A percentile compares a stretch with the other conserved stretches of the same genome.
Evolutionary conservation across 2,329 filamentous ascomycete species (phyloP).

Genomic region (Allantophomopsis lycopodina): DNA sequence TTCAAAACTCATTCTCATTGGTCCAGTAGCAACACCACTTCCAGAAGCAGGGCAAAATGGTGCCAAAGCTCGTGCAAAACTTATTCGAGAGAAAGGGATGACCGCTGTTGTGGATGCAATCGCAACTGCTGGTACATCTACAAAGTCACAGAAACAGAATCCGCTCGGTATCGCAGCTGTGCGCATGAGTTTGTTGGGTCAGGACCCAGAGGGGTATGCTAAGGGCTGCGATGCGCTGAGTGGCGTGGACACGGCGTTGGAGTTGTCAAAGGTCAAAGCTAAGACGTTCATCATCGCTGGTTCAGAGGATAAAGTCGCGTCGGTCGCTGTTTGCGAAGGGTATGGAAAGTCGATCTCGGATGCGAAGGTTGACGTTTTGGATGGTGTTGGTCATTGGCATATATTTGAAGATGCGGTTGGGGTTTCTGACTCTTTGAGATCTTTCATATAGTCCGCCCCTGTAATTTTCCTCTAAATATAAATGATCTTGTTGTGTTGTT

Average conservation of each 20-base stretch:
- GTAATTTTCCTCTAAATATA: too few relatives aligned
- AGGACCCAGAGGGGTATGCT: slow-evolving; percentile 38
- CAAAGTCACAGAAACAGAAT: slow-evolving; percentile 21
- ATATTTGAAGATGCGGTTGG: slow-evolving; percentile 29
- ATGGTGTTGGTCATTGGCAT: slow-evolving; percentile 34
- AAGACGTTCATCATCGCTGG: slow-evolving; percentile 29
- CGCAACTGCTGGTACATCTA: slow-evolving; percentile 21
- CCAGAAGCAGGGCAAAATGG: slow-evolving; percentile 19
- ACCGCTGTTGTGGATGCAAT: slow-evolving; percentile 24
- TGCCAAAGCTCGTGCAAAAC: slow-evolving; percentile 20
- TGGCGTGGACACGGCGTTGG: slow-evolving; percentile 18
- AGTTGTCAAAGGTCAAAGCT: slow-evolving; percentile 18
- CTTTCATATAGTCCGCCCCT: too few relatives aligned
- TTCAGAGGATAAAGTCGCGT: slow-evolving; percentile 27
- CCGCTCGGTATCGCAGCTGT: slow-evolving; percentile 26
- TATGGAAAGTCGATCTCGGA: slow-evolving; percentile 16
- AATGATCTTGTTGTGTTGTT: too few relatives aligned
- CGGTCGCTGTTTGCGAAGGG: slow-evolving; percentile 20
- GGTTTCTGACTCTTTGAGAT: slow-evolving; percentile 9
- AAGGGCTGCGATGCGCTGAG: slow-evolving; percentile 37
- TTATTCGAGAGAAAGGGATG: slow-evolving; percentile 30
- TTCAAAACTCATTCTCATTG: slow-evolving; percentile 29
- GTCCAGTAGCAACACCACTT: slow-evolving; percentile 30
- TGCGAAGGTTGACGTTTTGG: slow-evolving; percentile 19
- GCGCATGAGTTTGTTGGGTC: slow-evolving; percentile 27